Base-by-base conservation (phyloP, 2,329 filamentous ascomycete genomes). In the Ophioceras dolichostomum region DNA sequence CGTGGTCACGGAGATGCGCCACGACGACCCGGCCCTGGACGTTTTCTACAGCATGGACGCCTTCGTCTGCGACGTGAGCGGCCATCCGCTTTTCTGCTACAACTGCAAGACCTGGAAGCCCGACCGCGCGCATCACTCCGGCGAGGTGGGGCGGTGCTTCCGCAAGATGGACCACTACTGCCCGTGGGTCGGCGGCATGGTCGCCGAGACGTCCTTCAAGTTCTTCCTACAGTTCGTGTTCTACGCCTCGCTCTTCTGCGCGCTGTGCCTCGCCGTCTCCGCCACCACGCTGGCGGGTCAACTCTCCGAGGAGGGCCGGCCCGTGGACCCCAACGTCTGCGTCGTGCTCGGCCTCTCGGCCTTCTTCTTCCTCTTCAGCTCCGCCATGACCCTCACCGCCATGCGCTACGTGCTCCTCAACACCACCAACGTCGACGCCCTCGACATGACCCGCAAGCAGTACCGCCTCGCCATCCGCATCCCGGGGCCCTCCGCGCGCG, bases 141-240 rank as follows among this genome's bases (percentile, higher is more conserved):
- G 79, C 37, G 84, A 94, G 52, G 64, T 91, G 10, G 76, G 76
- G 35, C 71, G 86, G 31, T 96, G 89, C 51, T 82, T 94, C 17
- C 64, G 72, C 29, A 91, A 91, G 50, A 91, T 95, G 82, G 89
- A 96, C 45, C 89, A 96, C 53, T 91, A 88, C 50, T 98, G 91
- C 51, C 91, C 89, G 0, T 96, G 82, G 83, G 88, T 94, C n/a
- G 89, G 89, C 4, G 91, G 89, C 17, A 83, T 94, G 45, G 79
- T 98, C 9, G 82, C 78, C 0, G 88, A 95, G 55, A 87, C 76
- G 2, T 76, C 80, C 3, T 88, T 89, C 63, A 95, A 95, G 50
- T 95, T 85, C 58, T 96, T 98, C 52, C 64, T 87, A 10, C 91
- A 95, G 47, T 94, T 95, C 51, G 76, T 78, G 13, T 69, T 74